A percentile compares a stretch with the other conserved stretches of the same genome.
These are phyloP conservation scores for Pterula multifida DNA, from an alignment of 1,284 basidiomycete species.

Conservation along the genomic window DNA sequence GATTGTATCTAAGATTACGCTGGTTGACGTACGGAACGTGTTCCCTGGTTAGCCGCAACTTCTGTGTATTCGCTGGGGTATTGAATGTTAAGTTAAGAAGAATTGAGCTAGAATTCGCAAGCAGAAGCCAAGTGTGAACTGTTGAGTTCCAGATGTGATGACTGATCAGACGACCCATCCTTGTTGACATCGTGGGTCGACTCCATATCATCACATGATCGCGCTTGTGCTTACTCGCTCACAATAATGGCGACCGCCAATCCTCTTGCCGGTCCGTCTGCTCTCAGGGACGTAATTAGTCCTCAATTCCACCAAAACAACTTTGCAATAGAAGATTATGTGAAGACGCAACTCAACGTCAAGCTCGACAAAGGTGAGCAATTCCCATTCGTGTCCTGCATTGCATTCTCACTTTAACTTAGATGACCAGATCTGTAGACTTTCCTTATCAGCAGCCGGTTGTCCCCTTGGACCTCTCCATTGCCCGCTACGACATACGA, in stretches of 20 bases:
- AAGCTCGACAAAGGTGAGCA: constrained; percentile 84
- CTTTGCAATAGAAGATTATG: constrained; percentile 71
- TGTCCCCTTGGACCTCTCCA: constrained; percentile 82
- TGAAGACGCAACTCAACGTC: constrained; percentile 77
- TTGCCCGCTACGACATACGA: constrained; percentile 86
- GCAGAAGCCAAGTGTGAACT: too few species aligned
- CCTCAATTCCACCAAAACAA: constrained; percentile 93
- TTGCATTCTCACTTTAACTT: constrained; percentile 8
- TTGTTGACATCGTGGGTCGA: too few species aligned
- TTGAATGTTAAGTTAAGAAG: too few species aligned
- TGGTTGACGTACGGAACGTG: too few species aligned
- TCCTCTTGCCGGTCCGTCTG: constrained; percentile 51
- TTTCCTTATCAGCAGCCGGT: constrained; percentile 65
- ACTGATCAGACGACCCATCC: too few species aligned
- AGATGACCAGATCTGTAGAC: constrained; percentile 89
- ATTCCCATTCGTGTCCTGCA: constrained; percentile 1
- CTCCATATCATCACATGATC: not conserved
- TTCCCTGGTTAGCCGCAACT: too few species aligned
- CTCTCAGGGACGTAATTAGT: constrained; percentile 64
- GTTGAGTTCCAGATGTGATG: too few species aligned
- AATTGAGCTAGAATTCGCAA: too few species aligned
- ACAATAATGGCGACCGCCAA: constrained; percentile 28
- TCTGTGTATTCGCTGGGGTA: too few species aligned
- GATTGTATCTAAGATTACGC: too few species aligned
- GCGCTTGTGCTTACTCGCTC: not conserved